A percentile compares a stretch with the other conserved stretches of the same genome.
phyloP scores from a whole-genome alignment of 768 basidiomycete species.

The Lactarius hengduanensis region DNA sequence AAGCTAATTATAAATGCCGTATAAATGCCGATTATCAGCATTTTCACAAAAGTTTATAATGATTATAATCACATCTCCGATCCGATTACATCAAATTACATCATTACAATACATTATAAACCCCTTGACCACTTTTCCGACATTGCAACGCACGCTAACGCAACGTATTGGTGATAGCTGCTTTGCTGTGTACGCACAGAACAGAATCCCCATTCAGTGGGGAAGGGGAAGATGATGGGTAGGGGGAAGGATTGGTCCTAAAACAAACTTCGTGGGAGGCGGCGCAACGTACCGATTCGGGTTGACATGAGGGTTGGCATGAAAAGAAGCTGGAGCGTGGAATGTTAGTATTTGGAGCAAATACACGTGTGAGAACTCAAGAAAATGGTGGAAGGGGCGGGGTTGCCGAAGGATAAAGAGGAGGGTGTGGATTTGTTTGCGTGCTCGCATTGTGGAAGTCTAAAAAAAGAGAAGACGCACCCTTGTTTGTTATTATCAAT shows the following conservation, averaged over 20 bases:
- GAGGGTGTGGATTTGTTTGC: conserved; percentile 47
- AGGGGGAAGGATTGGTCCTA: not conserved
- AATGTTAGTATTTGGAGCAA: conserved; percentile 41
- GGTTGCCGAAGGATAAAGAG: not conserved
- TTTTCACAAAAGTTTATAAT: too few species aligned
- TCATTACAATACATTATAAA: too few species aligned
- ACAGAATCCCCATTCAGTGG: not conserved
- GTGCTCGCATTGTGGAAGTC: not conserved
- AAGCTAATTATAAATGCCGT: too few species aligned
- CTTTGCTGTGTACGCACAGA: conserved; percentile 50
- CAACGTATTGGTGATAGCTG: conserved; percentile 92
- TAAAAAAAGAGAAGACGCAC: conserved; percentile 42
- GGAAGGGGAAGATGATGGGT: not conserved
- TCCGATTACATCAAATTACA: too few species aligned
- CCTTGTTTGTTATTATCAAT: conserved; percentile 95
- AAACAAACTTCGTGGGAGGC: not conserved
- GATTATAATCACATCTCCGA: too few species aligned
- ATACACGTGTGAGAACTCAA: conserved; percentile 10
- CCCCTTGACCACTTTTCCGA: too few species aligned
- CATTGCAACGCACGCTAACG: conserved; percentile 82
- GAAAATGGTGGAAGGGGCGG: not conserved
- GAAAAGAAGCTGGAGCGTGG: conserved; percentile 73
- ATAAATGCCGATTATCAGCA: too few species aligned
- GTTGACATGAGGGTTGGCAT: conserved; percentile 96
- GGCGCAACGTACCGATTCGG: conserved; percentile 69